phyloP scores from a whole-genome alignment of 2,329 filamentous ascomycete genomes.

The Sporothrix dimorphospora region DNA sequence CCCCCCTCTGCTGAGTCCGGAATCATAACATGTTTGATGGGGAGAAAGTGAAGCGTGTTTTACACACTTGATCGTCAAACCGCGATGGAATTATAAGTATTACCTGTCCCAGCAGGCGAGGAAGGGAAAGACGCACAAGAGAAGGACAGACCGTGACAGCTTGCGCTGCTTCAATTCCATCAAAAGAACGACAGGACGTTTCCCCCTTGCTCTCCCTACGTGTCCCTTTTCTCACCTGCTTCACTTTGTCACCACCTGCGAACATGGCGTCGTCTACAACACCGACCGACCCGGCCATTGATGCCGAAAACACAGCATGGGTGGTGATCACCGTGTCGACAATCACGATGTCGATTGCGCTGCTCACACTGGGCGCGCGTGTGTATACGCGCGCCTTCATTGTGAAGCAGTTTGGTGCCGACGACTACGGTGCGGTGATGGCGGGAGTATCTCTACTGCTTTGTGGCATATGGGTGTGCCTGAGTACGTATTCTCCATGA shows the following conservation, averaged over 20 bases:
- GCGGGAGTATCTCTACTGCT: not conserved
- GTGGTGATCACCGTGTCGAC: not conserved
- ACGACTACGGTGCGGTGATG: not conserved
- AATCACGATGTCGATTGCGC: not conserved
- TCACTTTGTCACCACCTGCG: not conserved
- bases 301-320: conserved; percentile 2
- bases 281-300: not conserved
- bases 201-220: no score
- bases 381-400: not conserved
- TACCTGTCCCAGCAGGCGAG: no score
- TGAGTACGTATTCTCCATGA: not conserved
- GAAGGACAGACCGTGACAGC: no score
- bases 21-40: no score
- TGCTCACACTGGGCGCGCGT: not conserved
- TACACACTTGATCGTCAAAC: no score
- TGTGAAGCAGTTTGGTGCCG: conserved; percentile 12
- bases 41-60: no score
- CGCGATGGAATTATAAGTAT: no score
- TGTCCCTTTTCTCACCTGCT: not conserved
- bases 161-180: no score
- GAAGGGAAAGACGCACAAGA: no score
- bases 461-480: conserved; percentile 4
- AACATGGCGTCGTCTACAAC: not conserved
- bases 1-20: no score
- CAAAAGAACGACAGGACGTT: no score